phyloP scores from a whole-genome alignment of 2,329 filamentous ascomycete species.

The Cladobotryum protrusum region DNA sequence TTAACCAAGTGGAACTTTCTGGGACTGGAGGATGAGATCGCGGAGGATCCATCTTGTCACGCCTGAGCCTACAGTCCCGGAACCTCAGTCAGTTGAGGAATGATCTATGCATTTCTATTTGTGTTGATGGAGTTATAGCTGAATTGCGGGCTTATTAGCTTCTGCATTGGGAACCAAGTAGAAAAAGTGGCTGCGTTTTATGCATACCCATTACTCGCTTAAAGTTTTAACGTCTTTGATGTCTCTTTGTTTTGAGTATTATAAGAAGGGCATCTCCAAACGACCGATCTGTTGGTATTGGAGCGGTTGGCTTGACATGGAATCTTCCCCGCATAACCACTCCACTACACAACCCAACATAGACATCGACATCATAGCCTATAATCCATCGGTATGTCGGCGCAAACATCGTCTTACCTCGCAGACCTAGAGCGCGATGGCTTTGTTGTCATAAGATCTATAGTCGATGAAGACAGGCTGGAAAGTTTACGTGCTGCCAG shows the following conservation, averaged over 20 bases:
- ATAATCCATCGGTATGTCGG: conserved; percentile 12
- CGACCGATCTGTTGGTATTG: no score
- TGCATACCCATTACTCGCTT: no score
- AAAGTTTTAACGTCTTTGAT: no score
- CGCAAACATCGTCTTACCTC: conserved; percentile 15
- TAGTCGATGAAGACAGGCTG: conserved; percentile 54
- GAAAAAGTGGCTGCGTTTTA: neutral
- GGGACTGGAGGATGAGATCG: no score
- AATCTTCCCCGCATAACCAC: neutral
- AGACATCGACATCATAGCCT: neutral
- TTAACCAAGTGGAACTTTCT: neutral
- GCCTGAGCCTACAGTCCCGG: no score
- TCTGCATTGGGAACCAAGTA: neutral
- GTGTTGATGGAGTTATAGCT: neutral
- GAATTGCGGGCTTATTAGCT: neutral
- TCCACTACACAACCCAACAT: neutral
- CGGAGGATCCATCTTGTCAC: no score
- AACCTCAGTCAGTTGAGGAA: no score
- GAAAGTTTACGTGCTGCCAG: conserved; percentile 54
- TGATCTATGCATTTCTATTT: neutral
- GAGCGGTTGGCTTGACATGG: neutral
- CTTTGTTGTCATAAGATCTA: conserved; percentile 65
- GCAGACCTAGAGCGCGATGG: conserved; percentile 61
- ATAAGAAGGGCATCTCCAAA: no score
- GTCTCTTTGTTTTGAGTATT: neutral